A percentile compares a stretch with the other conserved stretches of the same genome.
Conservation (phyloP, 768 basidiomycete genomes). For the Chalciporus piperatus region DNA sequence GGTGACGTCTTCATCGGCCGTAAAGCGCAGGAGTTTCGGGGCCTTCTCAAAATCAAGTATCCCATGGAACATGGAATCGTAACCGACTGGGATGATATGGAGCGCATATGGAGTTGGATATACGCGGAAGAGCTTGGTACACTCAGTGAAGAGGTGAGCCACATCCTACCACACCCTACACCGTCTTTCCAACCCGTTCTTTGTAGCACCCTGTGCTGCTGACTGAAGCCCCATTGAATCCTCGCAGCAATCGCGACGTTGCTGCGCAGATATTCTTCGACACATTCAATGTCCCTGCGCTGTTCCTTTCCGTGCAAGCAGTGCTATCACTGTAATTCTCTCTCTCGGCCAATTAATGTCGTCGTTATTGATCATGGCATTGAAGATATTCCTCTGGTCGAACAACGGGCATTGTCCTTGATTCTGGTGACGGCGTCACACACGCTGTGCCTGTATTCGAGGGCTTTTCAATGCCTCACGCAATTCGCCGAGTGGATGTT, state of each 20-base stretch:
- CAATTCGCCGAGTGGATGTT: constrained; percentile 92
- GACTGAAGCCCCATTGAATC: constrained; percentile 97
- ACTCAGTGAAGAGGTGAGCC: constrained; percentile 88
- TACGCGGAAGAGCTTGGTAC: constrained; percentile 95
- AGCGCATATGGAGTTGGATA: constrained; percentile 98
- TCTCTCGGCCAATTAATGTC: neutral
- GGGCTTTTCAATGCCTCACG: constrained; percentile 99
- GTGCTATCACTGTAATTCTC: constrained; percentile 87
- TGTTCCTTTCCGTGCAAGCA: constrained; percentile 96
- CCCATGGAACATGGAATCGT: constrained; percentile 99
- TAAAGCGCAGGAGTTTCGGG: constrained; percentile 93
- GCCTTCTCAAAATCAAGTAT: constrained; percentile 96
- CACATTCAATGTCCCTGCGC: constrained; percentile 97
- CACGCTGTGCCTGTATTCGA: constrained; percentile 99
- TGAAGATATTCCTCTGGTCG: constrained; percentile 94
- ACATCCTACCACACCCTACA: neutral
- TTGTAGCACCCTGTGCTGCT: constrained; percentile 91
- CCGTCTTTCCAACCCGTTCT: constrained; percentile 11
- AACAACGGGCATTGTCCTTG: constrained; percentile 98
- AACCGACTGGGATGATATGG: constrained; percentile 99
- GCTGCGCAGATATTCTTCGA: constrained; percentile 99
- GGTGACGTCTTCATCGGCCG: constrained; percentile 96
- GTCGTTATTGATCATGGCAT: constrained; percentile 11
- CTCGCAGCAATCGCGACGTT: constrained; percentile 91
- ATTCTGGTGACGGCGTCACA: constrained; percentile 98